These are phyloP conservation scores for Dendrobium chrysotoxum DNA, from an alignment of 106 monocot species.

Conservation along the genomic window DNA sequence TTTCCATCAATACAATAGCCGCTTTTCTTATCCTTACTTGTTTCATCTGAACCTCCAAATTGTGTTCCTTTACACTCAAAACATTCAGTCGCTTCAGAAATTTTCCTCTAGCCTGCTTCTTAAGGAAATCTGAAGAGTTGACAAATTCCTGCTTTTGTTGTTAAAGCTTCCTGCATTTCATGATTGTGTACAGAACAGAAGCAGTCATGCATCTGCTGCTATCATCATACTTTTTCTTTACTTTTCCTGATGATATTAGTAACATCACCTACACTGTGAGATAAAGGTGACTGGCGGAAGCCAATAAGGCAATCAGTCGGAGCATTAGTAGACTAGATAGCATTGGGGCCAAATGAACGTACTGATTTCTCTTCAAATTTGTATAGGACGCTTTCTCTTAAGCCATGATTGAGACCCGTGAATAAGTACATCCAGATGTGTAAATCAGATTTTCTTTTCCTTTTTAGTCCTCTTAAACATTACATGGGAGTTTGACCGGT, in stretches of 20 bases:
- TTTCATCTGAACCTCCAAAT: constrained; percentile 4
- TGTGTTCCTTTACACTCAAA: constrained; percentile 23
- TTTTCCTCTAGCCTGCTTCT: constrained; percentile 30
- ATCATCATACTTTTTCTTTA: background rate
- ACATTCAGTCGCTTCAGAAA: constrained; percentile 52
- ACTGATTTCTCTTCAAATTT: too few species aligned
- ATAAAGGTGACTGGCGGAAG: too few species aligned
- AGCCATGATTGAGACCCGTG: too few species aligned
- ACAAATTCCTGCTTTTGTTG: background rate
- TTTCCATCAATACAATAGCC: constrained; percentile 12
- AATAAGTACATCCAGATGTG: too few species aligned
- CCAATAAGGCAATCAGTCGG: too few species aligned
- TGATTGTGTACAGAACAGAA: background rate
- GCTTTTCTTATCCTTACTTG: background rate
- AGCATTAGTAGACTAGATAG: too few species aligned
- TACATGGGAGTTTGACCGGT: too few species aligned
- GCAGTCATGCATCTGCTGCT: background rate
- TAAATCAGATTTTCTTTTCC: too few species aligned
- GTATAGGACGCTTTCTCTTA: too few species aligned
- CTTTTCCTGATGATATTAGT: background rate
- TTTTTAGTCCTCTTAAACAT: too few species aligned
- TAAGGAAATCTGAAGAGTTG: constrained; percentile 21
- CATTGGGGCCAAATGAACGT: too few species aligned
- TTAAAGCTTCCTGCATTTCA: background rate
- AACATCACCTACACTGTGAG: too few species aligned